Evolutionary conservation across 2,329 filamentous ascomycete genomes (phyloP), one percentile per base, ranked within the genome.

Genomic region (Colletotrichum cuscutae): DNA sequence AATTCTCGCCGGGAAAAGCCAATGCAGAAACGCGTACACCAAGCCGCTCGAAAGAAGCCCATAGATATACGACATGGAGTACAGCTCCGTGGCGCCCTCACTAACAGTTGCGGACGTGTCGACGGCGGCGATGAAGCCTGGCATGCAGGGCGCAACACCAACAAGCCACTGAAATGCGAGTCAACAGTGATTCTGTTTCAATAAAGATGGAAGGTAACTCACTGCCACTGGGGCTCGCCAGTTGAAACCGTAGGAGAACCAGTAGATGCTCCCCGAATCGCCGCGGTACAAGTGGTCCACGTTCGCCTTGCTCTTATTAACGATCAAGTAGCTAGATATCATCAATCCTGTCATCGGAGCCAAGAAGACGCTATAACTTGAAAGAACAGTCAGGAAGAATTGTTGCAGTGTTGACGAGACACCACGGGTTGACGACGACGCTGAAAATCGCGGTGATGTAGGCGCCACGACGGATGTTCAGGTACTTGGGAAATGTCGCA

Each of bases 291-390:
- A 71, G 54, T 82, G 80, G 24, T 82, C 80, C 1, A 84, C 75
- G 35, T 82, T 81, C 46, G 83, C 46, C 77, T 82, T 83, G 52
- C 74, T 74, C 63, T 76, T 79, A 12, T 79, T 77, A 35, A 84
- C 79, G 5, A 83, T 1, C 5, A 81, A 64, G 37, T 83, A 85
- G 68, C 77, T 78, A 5, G 81, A 77, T 3, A 81, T 80, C 82
- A 84, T 83, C 52, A 85, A 68, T 8, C 84, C 84, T 5, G 80
- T 82, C 80, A 84, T 82, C 3, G 82, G 82, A 1, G 80, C 81
- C 3, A 84, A 75, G 61, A 84, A 84, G 4, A 84, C 79, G 28
- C 81, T 79, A 61, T 83, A 84, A 13, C 80, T 78, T 0, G 79
- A 81, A 52, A 84, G 46, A 2, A 83, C 82, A 4, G 81, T 79